phyloP scores from a whole-genome alignment of 345 rosid genomes.

The Salix udensis region DNA sequence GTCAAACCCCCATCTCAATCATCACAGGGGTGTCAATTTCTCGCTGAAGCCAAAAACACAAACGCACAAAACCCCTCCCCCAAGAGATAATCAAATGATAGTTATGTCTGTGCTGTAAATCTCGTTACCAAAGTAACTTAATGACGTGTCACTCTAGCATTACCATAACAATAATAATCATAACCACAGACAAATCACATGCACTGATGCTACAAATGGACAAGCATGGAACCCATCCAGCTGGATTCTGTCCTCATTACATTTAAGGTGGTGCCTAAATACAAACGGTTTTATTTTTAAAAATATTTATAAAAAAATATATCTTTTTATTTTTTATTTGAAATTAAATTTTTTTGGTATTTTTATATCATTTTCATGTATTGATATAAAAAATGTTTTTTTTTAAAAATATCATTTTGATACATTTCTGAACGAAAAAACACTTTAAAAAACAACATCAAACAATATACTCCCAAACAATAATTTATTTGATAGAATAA shows the following conservation, averaged over 20 bases:
- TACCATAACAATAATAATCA: neutral
- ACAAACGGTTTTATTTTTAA: too few relatives aligned
- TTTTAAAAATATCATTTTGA: too few relatives aligned
- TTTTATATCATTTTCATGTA: too few relatives aligned
- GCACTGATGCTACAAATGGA: conserved; percentile 2
- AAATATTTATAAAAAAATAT: too few relatives aligned
- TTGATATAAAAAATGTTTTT: too few relatives aligned
- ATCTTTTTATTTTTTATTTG: too few relatives aligned
- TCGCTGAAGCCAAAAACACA: neutral
- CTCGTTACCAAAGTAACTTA: neutral
- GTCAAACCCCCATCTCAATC: conserved; percentile 32
- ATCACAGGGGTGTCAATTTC: conserved; percentile 42
- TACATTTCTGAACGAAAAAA: accelerated
- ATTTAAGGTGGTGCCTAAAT: neutral
- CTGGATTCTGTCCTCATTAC: conserved; percentile 31
- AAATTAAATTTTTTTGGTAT: too few relatives aligned
- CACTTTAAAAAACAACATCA: too few relatives aligned
- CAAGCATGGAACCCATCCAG: neutral
- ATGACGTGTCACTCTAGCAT: conserved; percentile 7
- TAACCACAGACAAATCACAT: conserved; percentile 22
- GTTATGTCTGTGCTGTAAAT: neutral
- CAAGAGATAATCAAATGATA: neutral
- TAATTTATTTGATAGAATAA: too few relatives aligned
- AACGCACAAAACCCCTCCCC: too few relatives aligned
- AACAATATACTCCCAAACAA: too few relatives aligned